Percentiles rank a stretch among this genome's conserved stretches.
These are phyloP conservation scores for Aspergillus persii DNA, from an alignment of 2,329 filamentous ascomycete species.

Conservation along the genomic window DNA sequence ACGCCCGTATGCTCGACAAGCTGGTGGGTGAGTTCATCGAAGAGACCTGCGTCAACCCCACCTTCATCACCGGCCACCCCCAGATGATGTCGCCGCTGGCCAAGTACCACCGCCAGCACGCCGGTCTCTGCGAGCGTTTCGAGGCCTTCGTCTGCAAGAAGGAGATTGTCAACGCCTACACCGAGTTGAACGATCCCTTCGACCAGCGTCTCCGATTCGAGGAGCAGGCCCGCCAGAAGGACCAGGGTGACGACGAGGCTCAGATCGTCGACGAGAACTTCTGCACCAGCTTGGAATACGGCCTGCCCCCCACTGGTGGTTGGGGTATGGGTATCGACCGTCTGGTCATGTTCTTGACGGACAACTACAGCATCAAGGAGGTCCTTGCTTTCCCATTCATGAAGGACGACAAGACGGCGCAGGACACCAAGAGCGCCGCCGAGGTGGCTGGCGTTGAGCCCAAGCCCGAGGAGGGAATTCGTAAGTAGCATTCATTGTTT, in stretches of 20 bases:
- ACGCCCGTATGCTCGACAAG: conserved; percentile 94
- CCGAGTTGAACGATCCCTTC: conserved; percentile 95
- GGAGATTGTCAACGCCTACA: conserved; percentile 96
- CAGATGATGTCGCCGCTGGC: conserved; percentile 92
- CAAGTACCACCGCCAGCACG: conserved; percentile 82
- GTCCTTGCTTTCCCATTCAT: conserved; percentile 97
- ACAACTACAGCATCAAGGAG: conserved; percentile 95
- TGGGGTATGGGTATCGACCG: conserved; percentile 97
- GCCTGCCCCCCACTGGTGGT: conserved; percentile 88
- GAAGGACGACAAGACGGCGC: conserved; percentile 71
- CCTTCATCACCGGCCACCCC: conserved; percentile 81
- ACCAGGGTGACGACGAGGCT: conserved; percentile 93
- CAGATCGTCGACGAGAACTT: conserved; percentile 96
- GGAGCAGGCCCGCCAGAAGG: conserved; percentile 95
- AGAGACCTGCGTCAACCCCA: conserved; percentile 88
- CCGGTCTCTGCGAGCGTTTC: conserved; percentile 92
- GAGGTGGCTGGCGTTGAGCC: conserved; percentile 63
- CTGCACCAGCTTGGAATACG: conserved; percentile 83
- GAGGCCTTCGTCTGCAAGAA: conserved; percentile 97
- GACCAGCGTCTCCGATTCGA: conserved; percentile 90
- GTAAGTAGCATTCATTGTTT: conserved; percentile 29
- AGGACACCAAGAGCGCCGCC: conserved; percentile 52
- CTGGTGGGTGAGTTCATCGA: conserved; percentile 93
- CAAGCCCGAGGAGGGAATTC: conserved; percentile 59
- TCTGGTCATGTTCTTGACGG: conserved; percentile 90